These are phyloP conservation scores for Phytophthora tubulina DNA, from an alignment of 352 stramenopile species.

Conservation along the genomic window DNA sequence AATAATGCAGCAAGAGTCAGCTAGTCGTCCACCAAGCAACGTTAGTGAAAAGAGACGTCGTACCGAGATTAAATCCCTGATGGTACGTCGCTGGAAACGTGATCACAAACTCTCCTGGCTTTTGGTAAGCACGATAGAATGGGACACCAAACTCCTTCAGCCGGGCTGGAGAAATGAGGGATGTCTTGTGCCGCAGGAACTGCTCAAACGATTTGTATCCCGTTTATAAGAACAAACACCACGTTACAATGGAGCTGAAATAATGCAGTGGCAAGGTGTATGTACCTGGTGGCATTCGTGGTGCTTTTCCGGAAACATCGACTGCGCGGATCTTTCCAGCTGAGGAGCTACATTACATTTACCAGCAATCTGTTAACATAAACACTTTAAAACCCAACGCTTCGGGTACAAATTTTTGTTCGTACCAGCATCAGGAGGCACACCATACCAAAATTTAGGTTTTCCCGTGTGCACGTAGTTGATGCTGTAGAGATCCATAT, in stretches of 20 bases:
- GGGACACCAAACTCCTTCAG: conserved; percentile 88
- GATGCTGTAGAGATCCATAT: conserved; percentile 95
- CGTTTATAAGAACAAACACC: not conserved
- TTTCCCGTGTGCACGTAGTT: conserved; percentile 95
- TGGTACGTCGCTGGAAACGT: conserved; percentile 93
- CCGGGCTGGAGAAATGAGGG: conserved; percentile 85
- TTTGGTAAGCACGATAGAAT: conserved; percentile 84
- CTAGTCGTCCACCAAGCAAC: not conserved
- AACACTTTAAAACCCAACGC: not conserved
- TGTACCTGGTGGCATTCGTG: conserved; percentile 77
- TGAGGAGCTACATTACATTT: conserved; percentile 46
- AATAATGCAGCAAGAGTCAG: not conserved
- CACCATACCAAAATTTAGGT: conserved; percentile 94
- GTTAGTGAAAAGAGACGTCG: not conserved
- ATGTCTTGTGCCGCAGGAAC: conserved; percentile 95
- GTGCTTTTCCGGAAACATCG: conserved; percentile 91
- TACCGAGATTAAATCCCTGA: conserved; percentile 91
- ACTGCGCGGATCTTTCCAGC: conserved; percentile 87
- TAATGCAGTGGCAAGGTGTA: not conserved
- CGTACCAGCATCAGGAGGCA: conserved; percentile 78
- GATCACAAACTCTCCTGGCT: conserved; percentile 93
- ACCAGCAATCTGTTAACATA: conserved; percentile 15
- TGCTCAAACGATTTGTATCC: conserved; percentile 34
- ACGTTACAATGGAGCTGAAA: not conserved
- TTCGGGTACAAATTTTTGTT: not conserved